These are phyloP conservation scores for Brassica rapa DNA, from an alignment of 345 rosid species.

Conservation along the genomic window DNA sequence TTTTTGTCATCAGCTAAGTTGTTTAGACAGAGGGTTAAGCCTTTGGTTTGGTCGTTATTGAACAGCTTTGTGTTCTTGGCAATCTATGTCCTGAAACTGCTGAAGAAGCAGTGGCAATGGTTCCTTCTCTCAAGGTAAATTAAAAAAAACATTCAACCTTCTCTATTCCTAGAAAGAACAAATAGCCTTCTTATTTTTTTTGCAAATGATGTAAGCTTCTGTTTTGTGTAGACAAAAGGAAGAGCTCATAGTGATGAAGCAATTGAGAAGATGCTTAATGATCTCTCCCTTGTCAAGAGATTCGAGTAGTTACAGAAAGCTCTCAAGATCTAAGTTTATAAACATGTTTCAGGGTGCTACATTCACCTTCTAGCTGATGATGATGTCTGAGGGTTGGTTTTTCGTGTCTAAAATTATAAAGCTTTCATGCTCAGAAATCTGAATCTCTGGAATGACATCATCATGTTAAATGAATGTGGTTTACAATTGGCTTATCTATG, in stretches of 20 bases:
- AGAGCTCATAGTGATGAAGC: slow-evolving; percentile 81
- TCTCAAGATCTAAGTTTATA: not conserved
- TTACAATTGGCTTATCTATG: slow-evolving; percentile 10
- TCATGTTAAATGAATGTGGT: slow-evolving; percentile 1
- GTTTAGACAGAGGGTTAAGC: not conserved
- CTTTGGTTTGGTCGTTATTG: not conserved
- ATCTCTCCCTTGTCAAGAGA: slow-evolving; percentile 81
- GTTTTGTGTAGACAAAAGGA: slow-evolving; percentile 69
- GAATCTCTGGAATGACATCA: not conserved
- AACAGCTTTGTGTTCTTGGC: slow-evolving; percentile 97
- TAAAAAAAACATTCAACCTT: not conserved
- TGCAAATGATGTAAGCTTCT: slow-evolving; percentile 22
- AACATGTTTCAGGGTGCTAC: too few relatives aligned
- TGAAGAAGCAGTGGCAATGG: slow-evolving; percentile 98
- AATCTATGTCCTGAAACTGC: slow-evolving; percentile 96
- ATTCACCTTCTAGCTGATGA: not conserved
- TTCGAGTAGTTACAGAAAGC: slow-evolving; percentile 51
- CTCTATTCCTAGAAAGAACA: not conserved
- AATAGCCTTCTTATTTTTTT: not conserved
- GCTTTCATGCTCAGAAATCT: not conserved
- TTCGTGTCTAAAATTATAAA: not conserved
- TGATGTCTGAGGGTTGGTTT: slow-evolving; percentile 4
- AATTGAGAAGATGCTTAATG: slow-evolving; percentile 88
- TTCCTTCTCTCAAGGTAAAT: slow-evolving; percentile 93
- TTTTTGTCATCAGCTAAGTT: not conserved